Evolutionary conservation across 306 rosid species (phyloP), one percentile per base, ranked within the genome.

Genomic region (Hippophae rhamnoides): DNA sequence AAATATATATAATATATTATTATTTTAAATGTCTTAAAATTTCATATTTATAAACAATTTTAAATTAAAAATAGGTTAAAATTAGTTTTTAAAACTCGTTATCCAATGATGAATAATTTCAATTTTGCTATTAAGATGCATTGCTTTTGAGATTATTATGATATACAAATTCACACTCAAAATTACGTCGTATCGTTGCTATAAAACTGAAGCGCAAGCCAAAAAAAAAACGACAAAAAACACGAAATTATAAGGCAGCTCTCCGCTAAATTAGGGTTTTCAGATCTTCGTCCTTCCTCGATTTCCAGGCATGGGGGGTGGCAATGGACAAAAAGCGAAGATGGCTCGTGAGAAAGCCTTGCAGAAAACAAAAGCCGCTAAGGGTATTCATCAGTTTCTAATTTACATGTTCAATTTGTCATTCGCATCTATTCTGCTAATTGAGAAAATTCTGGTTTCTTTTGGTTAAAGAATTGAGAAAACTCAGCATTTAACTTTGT

Each of bases 301-400:
- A 70, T 56, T 9, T 2, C 52, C 62, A 46, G 76, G 18, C 70
- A 80, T 80, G 85, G 85, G 82, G 10, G 85, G 85, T 59, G 85
- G 85, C 69, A 80, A 80, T 59, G 85, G 67, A 26, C 81, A 80
- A 44, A 80, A 80, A 62, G 25, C 85, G 38, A 80, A 66, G 73
- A 80, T 76, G 85, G 85, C 85, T 1, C 76, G 81, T 26, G 85
- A 80, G 77, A 80, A 59, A 71, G 73, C 73, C 79, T 25, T 51
- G 76, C 81, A 80, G 76, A 80, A 76, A 70, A 69, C 55, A 12
- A 70, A 67, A 49, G 74, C 78, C 6, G 69, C 69, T 56, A 76
- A 76, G 54, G 77, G 95, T 87, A 74, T 13, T 3, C 38, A 10
- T 51, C 23, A 41, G 1, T 41, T 43, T 42, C 3, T 8, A 2